Conservation (phyloP, 2,329 filamentous ascomycete genomes). For the Phialophora expanda region DNA sequence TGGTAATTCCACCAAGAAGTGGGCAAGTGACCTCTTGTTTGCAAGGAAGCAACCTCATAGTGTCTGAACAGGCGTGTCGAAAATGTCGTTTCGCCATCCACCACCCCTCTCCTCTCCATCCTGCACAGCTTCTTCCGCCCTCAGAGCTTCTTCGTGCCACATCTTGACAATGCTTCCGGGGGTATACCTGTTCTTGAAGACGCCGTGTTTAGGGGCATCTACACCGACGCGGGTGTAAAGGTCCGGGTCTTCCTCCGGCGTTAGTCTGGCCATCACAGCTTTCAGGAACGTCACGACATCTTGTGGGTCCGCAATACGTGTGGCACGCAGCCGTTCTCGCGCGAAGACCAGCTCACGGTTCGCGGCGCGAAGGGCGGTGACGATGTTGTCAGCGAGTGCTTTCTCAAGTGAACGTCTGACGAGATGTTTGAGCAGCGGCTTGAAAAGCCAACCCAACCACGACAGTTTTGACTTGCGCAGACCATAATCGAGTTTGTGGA, state of each 20-base stretch:
- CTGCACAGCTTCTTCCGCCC: constrained; percentile 74
- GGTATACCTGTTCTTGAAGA: constrained; percentile 85
- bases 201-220: constrained; percentile 62
- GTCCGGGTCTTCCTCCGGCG: constrained; percentile 75
- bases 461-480: constrained; percentile 76
- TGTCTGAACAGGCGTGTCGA: constrained; percentile 52
- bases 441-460: constrained; percentile 80
- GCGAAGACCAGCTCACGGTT: constrained; percentile 89
- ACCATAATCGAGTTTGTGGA: constrained; percentile 85
- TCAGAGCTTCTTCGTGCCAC: constrained; percentile 80
- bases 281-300: constrained; percentile 82
- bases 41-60: not conserved
- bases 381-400: constrained; percentile 74
- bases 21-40: not conserved
- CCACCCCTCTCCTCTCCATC: constrained; percentile 68
- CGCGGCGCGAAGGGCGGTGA: constrained; percentile 69
- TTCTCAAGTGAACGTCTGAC: constrained; percentile 78
- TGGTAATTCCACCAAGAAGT: not conserved
- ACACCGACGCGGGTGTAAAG: constrained; percentile 75
- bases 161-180: constrained; percentile 86
- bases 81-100: constrained; percentile 85
- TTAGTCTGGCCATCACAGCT: constrained; percentile 77
- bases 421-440: constrained; percentile 80
- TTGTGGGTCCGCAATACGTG: constrained; percentile 78
- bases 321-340: constrained; percentile 82